Evolutionary conservation across 768 basidiomycete species (phyloP).

Genomic region (Kwoniella sp.): DNA sequence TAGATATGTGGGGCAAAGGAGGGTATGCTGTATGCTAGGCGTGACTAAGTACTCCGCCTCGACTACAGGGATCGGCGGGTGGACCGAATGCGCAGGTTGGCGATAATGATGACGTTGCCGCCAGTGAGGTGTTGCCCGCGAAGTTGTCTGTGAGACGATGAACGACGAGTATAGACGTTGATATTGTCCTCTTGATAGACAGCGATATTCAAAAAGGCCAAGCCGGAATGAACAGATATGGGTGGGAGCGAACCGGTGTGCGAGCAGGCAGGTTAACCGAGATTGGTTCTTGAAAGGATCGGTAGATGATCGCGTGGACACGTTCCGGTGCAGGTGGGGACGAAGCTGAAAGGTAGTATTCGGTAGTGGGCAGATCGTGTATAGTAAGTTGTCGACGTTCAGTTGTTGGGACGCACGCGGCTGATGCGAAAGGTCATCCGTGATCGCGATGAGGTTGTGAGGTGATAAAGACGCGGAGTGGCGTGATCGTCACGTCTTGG

Average conservation of each 20-base stretch:
- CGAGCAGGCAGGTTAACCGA: not conserved
- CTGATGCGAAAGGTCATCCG: not conserved
- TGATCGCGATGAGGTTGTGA: not conserved
- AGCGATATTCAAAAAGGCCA: too few relatives aligned
- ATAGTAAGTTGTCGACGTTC: not conserved
- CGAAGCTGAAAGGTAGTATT: too few relatives aligned
- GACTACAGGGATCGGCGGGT: too few relatives aligned
- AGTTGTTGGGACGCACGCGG: not conserved
- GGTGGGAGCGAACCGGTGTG: not conserved
- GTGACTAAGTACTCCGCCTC: too few relatives aligned
- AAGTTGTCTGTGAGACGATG: too few relatives aligned
- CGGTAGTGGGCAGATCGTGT: not conserved
- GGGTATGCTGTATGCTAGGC: not conserved
- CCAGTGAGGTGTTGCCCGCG: too few relatives aligned
- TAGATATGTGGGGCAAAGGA: not conserved
- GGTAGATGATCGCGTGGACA: not conserved
- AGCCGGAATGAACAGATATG: too few relatives aligned
- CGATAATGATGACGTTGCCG: too few relatives aligned
- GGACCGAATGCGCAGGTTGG: too few relatives aligned
- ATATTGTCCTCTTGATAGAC: too few relatives aligned
- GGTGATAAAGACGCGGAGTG: not conserved
- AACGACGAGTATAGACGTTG: too few relatives aligned
- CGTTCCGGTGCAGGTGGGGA: not conserved
- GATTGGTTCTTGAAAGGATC: not conserved
- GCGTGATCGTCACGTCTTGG: constrained; percentile 1